Evolutionary conservation across 2,329 filamentous ascomycete species (phyloP), one percentile per base, ranked within the genome.

Genomic region (Epichloe glyceriae): DNA sequence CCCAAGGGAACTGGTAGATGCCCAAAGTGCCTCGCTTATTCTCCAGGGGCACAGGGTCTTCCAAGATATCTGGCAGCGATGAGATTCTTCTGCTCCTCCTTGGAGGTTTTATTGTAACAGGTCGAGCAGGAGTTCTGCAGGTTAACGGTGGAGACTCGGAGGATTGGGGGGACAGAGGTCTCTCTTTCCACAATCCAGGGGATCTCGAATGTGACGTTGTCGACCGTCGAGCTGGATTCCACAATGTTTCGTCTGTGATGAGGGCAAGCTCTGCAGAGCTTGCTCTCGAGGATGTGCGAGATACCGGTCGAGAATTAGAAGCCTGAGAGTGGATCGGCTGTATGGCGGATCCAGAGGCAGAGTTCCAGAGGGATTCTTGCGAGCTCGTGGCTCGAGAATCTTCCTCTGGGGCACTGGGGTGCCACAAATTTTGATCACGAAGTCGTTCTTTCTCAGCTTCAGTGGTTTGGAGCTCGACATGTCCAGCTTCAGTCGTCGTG

Each of bases 1-100:
- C 80, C 78, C 79, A 83, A 2, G 80, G 78, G 56, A 83, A 83
- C 57, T 81, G 77, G 66, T 82, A 84, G 57, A 83, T 77, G 5
- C 79, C 80, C 17, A 83, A 70, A 11, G 78, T 82, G 12, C 72
- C 78, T 41, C 73, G 70, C 63, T 76, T 78, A 60, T 80, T 69
- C 4, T 74, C 73, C 4, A 83, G 66, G 37, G 79, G 79, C 58
- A 76, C 66, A 4, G 80, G 80, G 55, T 72, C 80, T 61, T 83
- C 80, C 35, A 81, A 60, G 53, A 83, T 83, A 60, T 83, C 80
- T 14, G 80, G 78, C 5, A 84, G 71, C 44, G 74, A 61, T 7
- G 78, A 80, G n/a, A 80, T 65, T 41, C 79, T 74, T 62, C 69
- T 78, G 59, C 67, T 78, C 50, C 70, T 74, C 42, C 79, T 70